Conservation (phyloP, 1,284 basidiomycete species). For the Neonothopanus nambi region DNA sequence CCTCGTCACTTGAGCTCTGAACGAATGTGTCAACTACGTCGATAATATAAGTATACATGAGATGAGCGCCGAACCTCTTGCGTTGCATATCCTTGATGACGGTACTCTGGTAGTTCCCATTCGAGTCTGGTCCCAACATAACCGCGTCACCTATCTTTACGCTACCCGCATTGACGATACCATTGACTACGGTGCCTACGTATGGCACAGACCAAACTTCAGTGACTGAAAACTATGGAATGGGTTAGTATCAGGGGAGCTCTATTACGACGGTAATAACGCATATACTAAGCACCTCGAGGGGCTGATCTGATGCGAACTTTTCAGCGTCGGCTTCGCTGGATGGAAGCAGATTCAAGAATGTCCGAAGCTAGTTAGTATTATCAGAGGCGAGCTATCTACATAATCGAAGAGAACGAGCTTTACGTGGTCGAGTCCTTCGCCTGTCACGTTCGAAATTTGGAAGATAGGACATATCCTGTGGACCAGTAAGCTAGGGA, state of each 20-base stretch:
- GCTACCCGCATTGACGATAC: constrained; percentile 80
- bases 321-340: constrained; percentile 85
- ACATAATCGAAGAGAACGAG: constrained; percentile 7
- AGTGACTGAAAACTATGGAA: constrained; percentile 70
- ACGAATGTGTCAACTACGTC: background rate
- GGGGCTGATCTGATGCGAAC: constrained; percentile 81
- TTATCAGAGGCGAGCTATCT: constrained; percentile 7
- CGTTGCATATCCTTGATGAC: constrained; percentile 92
- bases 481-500: background rate
- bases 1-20: constrained; percentile 75
- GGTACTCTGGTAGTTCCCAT: constrained; percentile 86
- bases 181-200: constrained; percentile 94
- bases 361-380: constrained; percentile 64
- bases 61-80: constrained; percentile 61
- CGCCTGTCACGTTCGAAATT: constrained; percentile 93
- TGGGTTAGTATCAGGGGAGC: background rate
- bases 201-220: constrained; percentile 92
- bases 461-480: constrained; percentile 93
- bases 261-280: constrained; percentile 6
- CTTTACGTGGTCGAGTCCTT: constrained; percentile 78
- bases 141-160: constrained; percentile 83
- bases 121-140: constrained; percentile 89
- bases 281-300: constrained; percentile 72
- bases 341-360: constrained; percentile 84
- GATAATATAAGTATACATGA: background rate